These are phyloP conservation scores for Cardamine resedifolia DNA, from an alignment of 345 rosid genomes.

Conservation along the genomic window DNA sequence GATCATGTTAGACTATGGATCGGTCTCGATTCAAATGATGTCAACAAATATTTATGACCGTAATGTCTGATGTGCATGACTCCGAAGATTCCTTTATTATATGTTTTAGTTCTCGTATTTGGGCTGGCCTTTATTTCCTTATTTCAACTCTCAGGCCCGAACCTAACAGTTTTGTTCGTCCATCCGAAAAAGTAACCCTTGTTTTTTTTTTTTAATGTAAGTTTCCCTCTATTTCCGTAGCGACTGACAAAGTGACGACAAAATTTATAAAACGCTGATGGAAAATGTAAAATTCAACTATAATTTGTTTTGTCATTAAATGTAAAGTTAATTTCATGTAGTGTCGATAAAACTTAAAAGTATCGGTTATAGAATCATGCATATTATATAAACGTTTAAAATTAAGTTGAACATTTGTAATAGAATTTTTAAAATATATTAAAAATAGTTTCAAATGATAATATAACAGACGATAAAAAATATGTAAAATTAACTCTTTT, in stretches of 20 bases:
- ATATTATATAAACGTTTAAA: not conserved
- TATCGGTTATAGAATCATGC: not conserved
- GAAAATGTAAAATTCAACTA: not conserved
- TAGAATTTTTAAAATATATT: too few relatives aligned
- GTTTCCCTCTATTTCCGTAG: not conserved
- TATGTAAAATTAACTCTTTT: too few relatives aligned
- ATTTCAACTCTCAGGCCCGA: not conserved
- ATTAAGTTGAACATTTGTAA: not conserved
- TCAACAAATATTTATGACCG: too few relatives aligned
- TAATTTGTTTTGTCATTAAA: not conserved
- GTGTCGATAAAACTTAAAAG: too few relatives aligned
- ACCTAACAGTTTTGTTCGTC: not conserved
- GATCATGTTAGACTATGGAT: too few relatives aligned
- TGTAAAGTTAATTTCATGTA: not conserved
- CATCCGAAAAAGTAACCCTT: not conserved
- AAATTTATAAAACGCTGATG: not conserved
- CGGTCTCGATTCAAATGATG: too few relatives aligned
- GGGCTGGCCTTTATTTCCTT: not conserved
- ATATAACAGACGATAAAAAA: too few relatives aligned
- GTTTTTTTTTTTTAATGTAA: too few relatives aligned
- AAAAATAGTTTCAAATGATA: too few relatives aligned
- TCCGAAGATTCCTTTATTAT: not conserved
- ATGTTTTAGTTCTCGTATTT: not conserved
- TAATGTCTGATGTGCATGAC: too few relatives aligned
- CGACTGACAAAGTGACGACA: not conserved